These are phyloP conservation scores for Prunus mume DNA, from an alignment of 306 rosid species.

Conservation along the genomic window DNA sequence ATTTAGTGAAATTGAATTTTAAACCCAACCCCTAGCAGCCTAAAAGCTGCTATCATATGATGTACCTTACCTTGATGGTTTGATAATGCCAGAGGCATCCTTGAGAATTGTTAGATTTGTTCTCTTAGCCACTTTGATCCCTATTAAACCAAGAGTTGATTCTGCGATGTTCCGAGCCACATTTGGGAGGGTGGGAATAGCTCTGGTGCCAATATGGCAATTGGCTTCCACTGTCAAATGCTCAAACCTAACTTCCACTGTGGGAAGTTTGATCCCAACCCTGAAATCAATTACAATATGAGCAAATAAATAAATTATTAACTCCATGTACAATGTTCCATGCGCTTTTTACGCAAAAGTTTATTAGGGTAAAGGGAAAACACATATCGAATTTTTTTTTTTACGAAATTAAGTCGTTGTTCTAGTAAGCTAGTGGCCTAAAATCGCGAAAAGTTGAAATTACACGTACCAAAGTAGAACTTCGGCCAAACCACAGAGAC, in stretches of 20 bases:
- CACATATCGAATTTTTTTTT: too few relatives aligned
- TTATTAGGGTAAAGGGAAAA: too few relatives aligned
- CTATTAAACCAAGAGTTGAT: slow-evolving; percentile 50
- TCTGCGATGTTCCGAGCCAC: slow-evolving; percentile 51
- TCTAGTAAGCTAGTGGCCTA: not conserved
- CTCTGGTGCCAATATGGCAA: slow-evolving; percentile 70
- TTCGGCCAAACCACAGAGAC: not conserved
- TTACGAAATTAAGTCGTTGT: not conserved
- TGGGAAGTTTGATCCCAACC: slow-evolving; percentile 82
- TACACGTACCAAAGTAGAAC: not conserved
- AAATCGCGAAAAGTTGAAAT: not conserved
- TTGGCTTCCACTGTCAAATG: slow-evolving; percentile 75
- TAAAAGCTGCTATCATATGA: too few relatives aligned
- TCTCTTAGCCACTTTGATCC: slow-evolving; percentile 57
- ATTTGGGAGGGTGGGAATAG: slow-evolving; percentile 77
- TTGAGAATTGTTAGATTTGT: slow-evolving; percentile 83
- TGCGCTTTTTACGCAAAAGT: too few relatives aligned
- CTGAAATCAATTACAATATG: slow-evolving; percentile 39
- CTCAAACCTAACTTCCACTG: slow-evolving; percentile 75
- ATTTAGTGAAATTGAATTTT: too few relatives aligned
- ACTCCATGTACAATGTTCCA: not conserved
- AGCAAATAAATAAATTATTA: not conserved
- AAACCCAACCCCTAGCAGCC: too few relatives aligned
- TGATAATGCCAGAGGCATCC: slow-evolving; percentile 75
- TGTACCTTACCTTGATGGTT: slow-evolving; percentile 64